Evolutionary conservation across 176 grass and related monocot species (phyloP).

Genomic region (Carex scoparia): DNA sequence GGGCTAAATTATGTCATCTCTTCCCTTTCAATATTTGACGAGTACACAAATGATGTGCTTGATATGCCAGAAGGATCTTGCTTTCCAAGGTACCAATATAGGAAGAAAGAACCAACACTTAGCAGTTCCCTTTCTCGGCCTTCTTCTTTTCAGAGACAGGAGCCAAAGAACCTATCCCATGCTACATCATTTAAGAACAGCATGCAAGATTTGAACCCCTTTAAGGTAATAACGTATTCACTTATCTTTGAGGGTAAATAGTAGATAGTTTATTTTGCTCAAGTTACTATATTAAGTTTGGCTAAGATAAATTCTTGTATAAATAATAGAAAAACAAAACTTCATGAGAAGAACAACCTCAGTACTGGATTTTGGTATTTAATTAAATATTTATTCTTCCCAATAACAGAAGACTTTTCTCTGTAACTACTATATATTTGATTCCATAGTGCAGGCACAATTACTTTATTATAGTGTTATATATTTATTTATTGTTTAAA

Average conservation of each 20-base stretch:
- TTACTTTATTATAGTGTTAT: background rate
- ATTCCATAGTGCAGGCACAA: too few relatives aligned
- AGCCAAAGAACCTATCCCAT: conserved; percentile 54
- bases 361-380: background rate
- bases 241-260: background rate
- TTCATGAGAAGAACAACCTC: background rate
- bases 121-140: conserved; percentile 37
- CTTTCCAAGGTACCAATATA: conserved; percentile 85
- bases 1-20: conserved; percentile 66
- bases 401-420: too few relatives aligned
- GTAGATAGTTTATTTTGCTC: background rate
- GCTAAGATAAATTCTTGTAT: background rate
- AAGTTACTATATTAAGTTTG: background rate
- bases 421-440: too few relatives aligned
- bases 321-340: background rate
- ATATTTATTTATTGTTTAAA: background rate
- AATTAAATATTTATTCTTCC: too few relatives aligned
- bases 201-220: conserved; percentile 73
- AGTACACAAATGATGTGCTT: conserved; percentile 93
- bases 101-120: conserved; percentile 33
- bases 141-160: conserved; percentile 55
- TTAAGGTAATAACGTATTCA: conserved; percentile 53
- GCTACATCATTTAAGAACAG: conserved; percentile 79
- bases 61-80: conserved; percentile 93
- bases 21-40: conserved; percentile 87